phyloP scores from a whole-genome alignment of 2,329 filamentous ascomycete genomes.

The Neospermospora avenae region DNA sequence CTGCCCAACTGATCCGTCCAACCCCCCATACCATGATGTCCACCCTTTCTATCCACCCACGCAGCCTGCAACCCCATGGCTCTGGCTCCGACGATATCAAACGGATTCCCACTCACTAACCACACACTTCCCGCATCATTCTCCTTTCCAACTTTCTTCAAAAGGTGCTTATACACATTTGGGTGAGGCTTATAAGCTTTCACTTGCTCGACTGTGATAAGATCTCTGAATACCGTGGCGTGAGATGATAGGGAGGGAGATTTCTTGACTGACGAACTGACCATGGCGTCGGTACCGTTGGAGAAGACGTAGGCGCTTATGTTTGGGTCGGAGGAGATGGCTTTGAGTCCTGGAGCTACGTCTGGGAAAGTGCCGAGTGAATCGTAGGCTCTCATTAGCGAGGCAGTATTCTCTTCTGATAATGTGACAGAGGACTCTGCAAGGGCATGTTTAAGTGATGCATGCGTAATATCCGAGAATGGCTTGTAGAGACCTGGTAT shows the following conservation, averaged over 20 bases:
- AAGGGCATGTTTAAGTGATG: constrained; percentile 61
- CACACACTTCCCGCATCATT: constrained; percentile 51
- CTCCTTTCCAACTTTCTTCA: constrained; percentile 27
- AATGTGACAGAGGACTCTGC: constrained; percentile 52
- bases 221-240: constrained; percentile 44
- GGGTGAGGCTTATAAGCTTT: constrained; percentile 63
- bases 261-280: constrained; percentile 54
- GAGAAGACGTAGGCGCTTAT: constrained; percentile 42
- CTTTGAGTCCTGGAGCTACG: constrained; percentile 50
- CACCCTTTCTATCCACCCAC: constrained; percentile 63
- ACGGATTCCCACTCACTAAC: constrained; percentile 70
- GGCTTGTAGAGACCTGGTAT: constrained; percentile 55
- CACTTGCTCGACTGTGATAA: constrained; percentile 61
- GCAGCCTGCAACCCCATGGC: constrained; percentile 58
- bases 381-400: constrained; percentile 63
- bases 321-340: constrained; percentile 18
- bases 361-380: constrained; percentile 63
- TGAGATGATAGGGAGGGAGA: constrained; percentile 54
- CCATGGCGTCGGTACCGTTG: constrained; percentile 65
- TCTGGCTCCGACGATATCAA: constrained; percentile 66
- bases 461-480: constrained; percentile 61
- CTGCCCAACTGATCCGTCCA: constrained; percentile 63
- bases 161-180: constrained; percentile 54
- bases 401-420: constrained; percentile 40
- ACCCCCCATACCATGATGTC: constrained; percentile 39